Base-by-base conservation (phyloP, 306 rosid species). In the Trifolium fragiferum region DNA sequence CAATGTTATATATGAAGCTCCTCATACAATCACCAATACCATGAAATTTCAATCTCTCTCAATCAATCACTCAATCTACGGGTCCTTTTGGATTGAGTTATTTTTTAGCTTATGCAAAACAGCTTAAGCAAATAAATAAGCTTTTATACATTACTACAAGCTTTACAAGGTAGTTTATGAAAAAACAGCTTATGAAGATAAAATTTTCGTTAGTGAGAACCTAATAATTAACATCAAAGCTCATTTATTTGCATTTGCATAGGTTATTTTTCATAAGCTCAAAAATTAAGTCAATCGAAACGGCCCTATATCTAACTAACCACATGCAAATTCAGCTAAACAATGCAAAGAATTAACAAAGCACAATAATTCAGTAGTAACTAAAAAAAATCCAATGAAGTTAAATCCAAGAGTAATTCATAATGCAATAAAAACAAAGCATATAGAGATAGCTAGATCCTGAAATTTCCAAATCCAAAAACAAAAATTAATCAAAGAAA, bases 281-380 rank as follows among this genome's bases (percentile, higher is more conserved):
- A 25, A 2, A 25, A 25, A 25, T 25, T n/a, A 25, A 25, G 30
- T 25, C 3, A 25, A 25, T 25, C 30, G 0, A 25, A 25, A 25
- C 30, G 30, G 3, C 3, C 30, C 30, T 25, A 30, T 30, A 30
- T 30, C 33, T 30, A 30, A 30, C 33, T 4, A 66, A 46, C 19
- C 58, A 67, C 16, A 30, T 1, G 14, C 60, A 20, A 72, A 47
- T 77, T 73, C 38, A 71, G 50, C 66, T 59, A 73, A 74, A 20
- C 60, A 57, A 62, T 44, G 66, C 68, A 73, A 80, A 67, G 3
- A 60, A 67, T 32, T 35, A 44, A 33, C 49, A 71, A 66, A 49
- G 2, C 58, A 55, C 54, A 13, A 44, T 38, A 19, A 54, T 54
- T 47, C 47, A 55, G 35, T 0, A 70, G 44, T 0, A 70, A 3